phyloP scores from a whole-genome alignment of 2,329 filamentous ascomycete genomes.

The Hirsutella rhossiliensis region DNA sequence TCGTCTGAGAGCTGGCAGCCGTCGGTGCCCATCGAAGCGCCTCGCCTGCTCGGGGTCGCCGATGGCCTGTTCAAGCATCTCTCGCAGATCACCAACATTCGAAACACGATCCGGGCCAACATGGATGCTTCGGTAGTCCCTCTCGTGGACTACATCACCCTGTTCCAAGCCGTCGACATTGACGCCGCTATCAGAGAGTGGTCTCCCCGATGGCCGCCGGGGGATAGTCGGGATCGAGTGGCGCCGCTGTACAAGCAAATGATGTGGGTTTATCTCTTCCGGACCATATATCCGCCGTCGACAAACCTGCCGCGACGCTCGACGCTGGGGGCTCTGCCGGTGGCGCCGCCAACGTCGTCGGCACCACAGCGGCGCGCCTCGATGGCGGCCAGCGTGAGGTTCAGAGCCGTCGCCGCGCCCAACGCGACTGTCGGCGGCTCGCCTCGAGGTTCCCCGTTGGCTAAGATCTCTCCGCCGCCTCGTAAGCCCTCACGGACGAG shows the following conservation, averaged over 20 bases:
- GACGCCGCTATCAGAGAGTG: slow-evolving; percentile 64
- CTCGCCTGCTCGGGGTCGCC: slow-evolving; percentile 63
- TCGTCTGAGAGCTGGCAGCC: slow-evolving; percentile 33
- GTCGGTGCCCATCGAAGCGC: slow-evolving; percentile 28
- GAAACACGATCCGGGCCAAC: slow-evolving; percentile 60
- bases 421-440: neutral
- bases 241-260: slow-evolving; percentile 51
- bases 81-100: slow-evolving; percentile 64
- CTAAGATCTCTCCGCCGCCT: slow-evolving; percentile 19
- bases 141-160: slow-evolving; percentile 58
- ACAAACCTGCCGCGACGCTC: slow-evolving; percentile 15
- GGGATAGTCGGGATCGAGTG: slow-evolving; percentile 44
- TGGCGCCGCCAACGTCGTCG: slow-evolving; percentile 6
- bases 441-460: slow-evolving; percentile 4
- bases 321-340: slow-evolving; percentile 16
- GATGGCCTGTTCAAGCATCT: slow-evolving; percentile 74
- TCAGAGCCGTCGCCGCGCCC: neutral
- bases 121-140: slow-evolving; percentile 51
- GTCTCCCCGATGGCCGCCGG: slow-evolving; percentile 50
- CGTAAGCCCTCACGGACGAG: slow-evolving; percentile 24
- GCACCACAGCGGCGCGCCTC: slow-evolving; percentile 19
- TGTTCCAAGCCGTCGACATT: slow-evolving; percentile 64
- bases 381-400: slow-evolving; percentile 18
- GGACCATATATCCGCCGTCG: slow-evolving; percentile 46
- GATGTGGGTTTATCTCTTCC: slow-evolving; percentile 52